Evolutionary conservation across 139 green algal genomes (phyloP).

Genomic region (Coccomyxa sp.): DNA sequence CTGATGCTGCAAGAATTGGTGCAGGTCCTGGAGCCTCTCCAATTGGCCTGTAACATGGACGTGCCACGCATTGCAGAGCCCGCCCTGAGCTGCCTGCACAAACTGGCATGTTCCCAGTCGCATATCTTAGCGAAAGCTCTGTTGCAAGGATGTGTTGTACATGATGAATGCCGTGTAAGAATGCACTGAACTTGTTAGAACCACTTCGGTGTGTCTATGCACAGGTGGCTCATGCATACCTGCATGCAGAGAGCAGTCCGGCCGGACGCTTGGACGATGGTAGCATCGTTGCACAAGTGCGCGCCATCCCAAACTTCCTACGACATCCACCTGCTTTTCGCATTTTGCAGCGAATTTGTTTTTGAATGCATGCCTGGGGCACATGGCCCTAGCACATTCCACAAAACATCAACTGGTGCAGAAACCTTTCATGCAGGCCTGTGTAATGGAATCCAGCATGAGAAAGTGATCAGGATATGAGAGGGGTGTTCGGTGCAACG

Average conservation of each 20-base stretch:
- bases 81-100: constrained; percentile 83
- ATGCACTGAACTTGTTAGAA: not conserved
- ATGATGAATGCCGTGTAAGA: not conserved
- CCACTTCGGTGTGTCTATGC: not conserved
- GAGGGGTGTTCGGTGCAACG: no score
- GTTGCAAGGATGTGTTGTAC: not conserved
- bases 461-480: no score
- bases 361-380: no score
- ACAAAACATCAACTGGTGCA: no score
- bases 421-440: no score
- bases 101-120: constrained; percentile 55
- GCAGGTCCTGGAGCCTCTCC: constrained; percentile 67
- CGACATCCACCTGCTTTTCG: no score
- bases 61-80: constrained; percentile 56
- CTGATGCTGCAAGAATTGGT: not conserved
- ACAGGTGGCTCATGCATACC: constrained; percentile 73
- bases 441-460: no score
- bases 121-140: not conserved
- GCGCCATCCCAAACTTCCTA: not conserved
- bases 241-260: constrained; percentile 62
- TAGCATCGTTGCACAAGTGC: constrained; percentile 38
- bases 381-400: no score
- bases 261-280: constrained; percentile 50
- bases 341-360: no score
- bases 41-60: constrained; percentile 46